phyloP scores from a whole-genome alignment of 352 stramenopile species.

The Stephanocyclus meneghinianus region DNA sequence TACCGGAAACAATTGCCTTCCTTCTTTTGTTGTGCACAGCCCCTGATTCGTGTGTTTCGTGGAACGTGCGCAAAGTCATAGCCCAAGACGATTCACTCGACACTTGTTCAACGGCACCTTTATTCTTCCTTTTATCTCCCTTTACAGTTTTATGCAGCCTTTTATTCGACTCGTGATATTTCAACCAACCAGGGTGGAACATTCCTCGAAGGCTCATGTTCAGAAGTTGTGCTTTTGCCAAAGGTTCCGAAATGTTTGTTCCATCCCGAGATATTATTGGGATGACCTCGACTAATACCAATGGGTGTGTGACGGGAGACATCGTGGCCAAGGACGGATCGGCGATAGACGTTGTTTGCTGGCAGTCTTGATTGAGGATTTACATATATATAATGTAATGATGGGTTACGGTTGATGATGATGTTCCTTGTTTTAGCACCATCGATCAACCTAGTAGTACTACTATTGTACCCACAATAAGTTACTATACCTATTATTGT shows the following conservation, averaged over 20 bases:
- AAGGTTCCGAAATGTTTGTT: conserved; percentile 23
- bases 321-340: not conserved
- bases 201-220: conserved; percentile 29
- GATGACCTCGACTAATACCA: conserved; percentile 23
- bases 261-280: not conserved
- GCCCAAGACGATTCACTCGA: not conserved
- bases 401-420: too few relatives aligned
- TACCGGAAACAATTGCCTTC: conserved; percentile 8
- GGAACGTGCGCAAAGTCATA: not conserved
- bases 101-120: not conserved
- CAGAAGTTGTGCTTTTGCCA: conserved; percentile 41
- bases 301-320: not conserved
- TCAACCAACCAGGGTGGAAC: conserved; percentile 23
- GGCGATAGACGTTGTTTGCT: not conserved
- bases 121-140: conserved; percentile 1
- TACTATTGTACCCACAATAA: too few relatives aligned
- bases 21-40: not conserved
- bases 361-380: too few relatives aligned
- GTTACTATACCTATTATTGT: too few relatives aligned
- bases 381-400: too few relatives aligned
- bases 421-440: too few relatives aligned
- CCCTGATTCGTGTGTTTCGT: not conserved
- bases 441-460: too few relatives aligned
- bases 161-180: not conserved
- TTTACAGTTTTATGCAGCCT: not conserved